Base-by-base conservation (phyloP, 2,329 filamentous ascomycete species). In the Fusarium agapanthi region DNA sequence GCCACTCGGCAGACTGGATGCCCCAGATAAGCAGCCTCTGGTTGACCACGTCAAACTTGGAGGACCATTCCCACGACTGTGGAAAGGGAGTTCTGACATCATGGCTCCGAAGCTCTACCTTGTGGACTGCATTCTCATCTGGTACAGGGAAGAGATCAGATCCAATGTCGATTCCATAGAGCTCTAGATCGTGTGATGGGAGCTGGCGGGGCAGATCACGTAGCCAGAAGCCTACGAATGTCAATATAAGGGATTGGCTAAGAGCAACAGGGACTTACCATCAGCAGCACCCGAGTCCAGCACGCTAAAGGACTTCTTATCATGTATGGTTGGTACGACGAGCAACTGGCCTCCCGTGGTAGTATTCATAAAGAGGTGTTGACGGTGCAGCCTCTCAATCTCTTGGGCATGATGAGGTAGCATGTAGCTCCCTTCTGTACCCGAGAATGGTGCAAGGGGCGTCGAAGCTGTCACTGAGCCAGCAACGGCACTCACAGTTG, bases 291-390 rank as follows among this genome's bases (percentile, higher is more conserved):
- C 48, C 3, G 48, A 53, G 24, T 53, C 48, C 0, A 53, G 32
- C 15, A 53, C 24, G 13, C 32, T 24, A 9, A 53, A 22, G 1
- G 48, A 37, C 32, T 53, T 22, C 5, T 35, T 35, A 4, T 53
- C 32, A 6, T 37, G 32, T 7, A 37, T 26, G 6, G n/a, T 12
- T 2, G 48, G 48, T 16, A 53, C n/a, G 22, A 53, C 32, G 2
- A 53, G 48, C 6, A 53, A 35, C 22, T 53, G 48, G 12, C 48
- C 48, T 2, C n/a, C 32, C 12, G 48, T 53, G 8, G 48, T 53
- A 26, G 48, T 53, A 4, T 53, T 53, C 32, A 53, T 53, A 7
- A 53, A 53, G 18, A 35, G 32, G 14, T 53, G 48, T 53, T 53
- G 48, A 18, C 48, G 48, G 5, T 53, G 48, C 1, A 53, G 15